Evolutionary conservation across 208 protist genomes (phyloP).

Genomic region (Acanthamoeba sp.): DNA sequence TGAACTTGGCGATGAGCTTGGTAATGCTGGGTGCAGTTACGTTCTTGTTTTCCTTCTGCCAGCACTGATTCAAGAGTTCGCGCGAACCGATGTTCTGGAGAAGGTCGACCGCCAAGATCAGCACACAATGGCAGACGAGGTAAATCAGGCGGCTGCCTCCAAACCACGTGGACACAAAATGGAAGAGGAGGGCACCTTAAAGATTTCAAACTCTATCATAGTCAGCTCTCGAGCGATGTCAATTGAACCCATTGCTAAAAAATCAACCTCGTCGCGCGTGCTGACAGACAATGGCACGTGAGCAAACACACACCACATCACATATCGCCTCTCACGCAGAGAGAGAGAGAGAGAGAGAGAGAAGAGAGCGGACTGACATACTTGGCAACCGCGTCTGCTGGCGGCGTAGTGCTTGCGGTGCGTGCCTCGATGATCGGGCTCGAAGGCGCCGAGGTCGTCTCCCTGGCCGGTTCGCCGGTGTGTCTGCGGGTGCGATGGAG

Average conservation of each 20-base stretch:
- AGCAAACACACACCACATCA: too few relatives aligned
- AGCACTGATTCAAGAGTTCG: not conserved
- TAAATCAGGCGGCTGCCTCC: not conserved
- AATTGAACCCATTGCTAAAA: not conserved
- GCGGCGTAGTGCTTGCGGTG: too few relatives aligned
- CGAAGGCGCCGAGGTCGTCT: not conserved
- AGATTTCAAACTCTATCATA: conserved; percentile 12
- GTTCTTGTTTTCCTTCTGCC: conserved; percentile 45
- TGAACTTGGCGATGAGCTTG: conserved; percentile 50
- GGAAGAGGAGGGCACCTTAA: not conserved
- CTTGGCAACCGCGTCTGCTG: too few relatives aligned
- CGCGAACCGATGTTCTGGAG: not conserved
- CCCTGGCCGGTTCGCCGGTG: not conserved
- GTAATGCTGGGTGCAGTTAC: not conserved
- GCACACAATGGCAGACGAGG: too few relatives aligned
- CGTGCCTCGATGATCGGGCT: too few relatives aligned
- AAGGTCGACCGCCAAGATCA: not conserved
- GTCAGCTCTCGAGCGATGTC: conserved; percentile 30
- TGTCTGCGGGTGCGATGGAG: not conserved
- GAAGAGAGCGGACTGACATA: not conserved
- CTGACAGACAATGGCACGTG: too few relatives aligned
- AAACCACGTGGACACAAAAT: not conserved
- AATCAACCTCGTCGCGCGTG: not conserved
- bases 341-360: not conserved
- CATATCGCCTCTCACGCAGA: too few relatives aligned